phyloP scores from a whole-genome alignment of 768 basidiomycete species.

The Leccinum longicurvipes region DNA sequence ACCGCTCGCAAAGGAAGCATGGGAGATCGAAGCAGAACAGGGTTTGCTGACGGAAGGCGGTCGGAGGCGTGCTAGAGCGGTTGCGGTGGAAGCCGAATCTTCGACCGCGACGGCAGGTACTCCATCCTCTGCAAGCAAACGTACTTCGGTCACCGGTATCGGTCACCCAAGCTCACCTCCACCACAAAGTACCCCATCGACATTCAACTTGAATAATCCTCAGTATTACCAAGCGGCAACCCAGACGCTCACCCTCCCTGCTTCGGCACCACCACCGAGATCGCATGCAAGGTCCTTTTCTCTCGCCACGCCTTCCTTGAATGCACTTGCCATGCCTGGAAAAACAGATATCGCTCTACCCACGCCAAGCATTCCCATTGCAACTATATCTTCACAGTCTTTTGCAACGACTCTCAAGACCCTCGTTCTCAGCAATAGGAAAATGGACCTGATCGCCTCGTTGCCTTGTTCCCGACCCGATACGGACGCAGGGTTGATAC shows the following conservation, averaged over 20 bases:
- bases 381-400: slow-evolving; percentile 54
- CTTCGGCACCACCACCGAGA: slow-evolving; percentile 50
- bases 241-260: slow-evolving; percentile 62
- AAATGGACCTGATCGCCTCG: slow-evolving; percentile 61
- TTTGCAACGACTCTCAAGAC: slow-evolving; percentile 57
- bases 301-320: slow-evolving; percentile 31
- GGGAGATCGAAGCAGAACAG: slow-evolving; percentile 79
- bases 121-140: slow-evolving; percentile 16
- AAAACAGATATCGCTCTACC: slow-evolving; percentile 54
- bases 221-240: slow-evolving; percentile 58
- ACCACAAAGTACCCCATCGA: slow-evolving; percentile 18
- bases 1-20: slow-evolving; percentile 59
- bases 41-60: slow-evolving; percentile 75
- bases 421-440: slow-evolving; percentile 61
- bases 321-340: slow-evolving; percentile 10
- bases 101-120: slow-evolving; percentile 12
- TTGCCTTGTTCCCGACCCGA: slow-evolving; percentile 41
- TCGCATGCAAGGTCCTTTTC: slow-evolving; percentile 66
- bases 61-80: slow-evolving; percentile 57
- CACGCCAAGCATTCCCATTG: slow-evolving; percentile 64
- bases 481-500: slow-evolving; percentile 45
- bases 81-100: slow-evolving; percentile 33
- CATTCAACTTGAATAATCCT: slow-evolving; percentile 41
- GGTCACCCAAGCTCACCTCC: slow-evolving; percentile 29
- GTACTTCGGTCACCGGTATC: slow-evolving; percentile 13